phyloP scores from a whole-genome alignment of 352 stramenopile genomes.

The Phytophthora syringae region DNA sequence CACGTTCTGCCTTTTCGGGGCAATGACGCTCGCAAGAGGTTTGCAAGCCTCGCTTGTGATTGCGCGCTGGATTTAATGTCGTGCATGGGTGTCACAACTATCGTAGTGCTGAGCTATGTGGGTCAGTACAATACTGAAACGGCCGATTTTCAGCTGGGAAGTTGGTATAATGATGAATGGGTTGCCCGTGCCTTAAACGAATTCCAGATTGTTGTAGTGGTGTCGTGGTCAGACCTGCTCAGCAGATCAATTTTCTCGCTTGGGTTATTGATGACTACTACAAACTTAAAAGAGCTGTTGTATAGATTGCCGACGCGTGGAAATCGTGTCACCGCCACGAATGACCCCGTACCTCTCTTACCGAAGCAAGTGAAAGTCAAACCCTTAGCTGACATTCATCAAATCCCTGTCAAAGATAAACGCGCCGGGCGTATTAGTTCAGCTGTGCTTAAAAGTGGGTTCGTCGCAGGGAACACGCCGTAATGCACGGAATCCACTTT shows the following conservation, averaged over 20 bases:
- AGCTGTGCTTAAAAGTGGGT: constrained; percentile 34
- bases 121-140: constrained; percentile 9
- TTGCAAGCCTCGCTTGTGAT: constrained; percentile 19
- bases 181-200: constrained; percentile 26
- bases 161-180: constrained; percentile 30
- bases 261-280: constrained; percentile 24
- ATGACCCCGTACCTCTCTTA: too few species aligned
- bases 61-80: constrained; percentile 11
- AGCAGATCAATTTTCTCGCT: constrained; percentile 32
- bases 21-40: constrained; percentile 9
- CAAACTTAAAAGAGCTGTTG: constrained; percentile 32
- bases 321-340: neutral
- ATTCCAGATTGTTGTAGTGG: constrained; percentile 19
- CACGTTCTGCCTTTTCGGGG: neutral
- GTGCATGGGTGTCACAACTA: constrained; percentile 19
- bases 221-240: constrained; percentile 31
- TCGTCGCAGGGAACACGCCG: constrained; percentile 42
- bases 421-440: too few species aligned
- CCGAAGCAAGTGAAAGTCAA: too few species aligned
- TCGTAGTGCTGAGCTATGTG: constrained; percentile 16
- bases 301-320: neutral
- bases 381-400: too few species aligned
- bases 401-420: too few species aligned
- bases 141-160: constrained; percentile 12
- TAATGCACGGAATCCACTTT: constrained; percentile 16